Conservation (phyloP, 2,329 filamentous ascomycete species). For the Cladosporium sp. region DNA sequence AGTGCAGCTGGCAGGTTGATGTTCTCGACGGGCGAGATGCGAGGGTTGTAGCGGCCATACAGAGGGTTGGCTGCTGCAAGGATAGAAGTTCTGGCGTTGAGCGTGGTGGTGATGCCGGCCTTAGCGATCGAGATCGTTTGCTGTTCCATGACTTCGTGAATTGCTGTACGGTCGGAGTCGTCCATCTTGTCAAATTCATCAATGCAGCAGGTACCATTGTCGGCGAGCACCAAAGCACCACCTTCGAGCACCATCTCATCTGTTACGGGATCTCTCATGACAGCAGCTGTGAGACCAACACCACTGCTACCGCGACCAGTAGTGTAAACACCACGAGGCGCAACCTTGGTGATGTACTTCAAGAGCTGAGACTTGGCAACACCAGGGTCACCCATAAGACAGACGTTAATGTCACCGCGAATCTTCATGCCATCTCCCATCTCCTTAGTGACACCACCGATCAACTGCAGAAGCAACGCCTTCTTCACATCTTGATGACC, state of each 20-base stretch:
- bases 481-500: slow-evolving; percentile 98
- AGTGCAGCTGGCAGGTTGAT: slow-evolving; percentile 98
- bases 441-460: slow-evolving; percentile 92
- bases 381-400: slow-evolving; percentile 98
- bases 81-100: slow-evolving; percentile 82
- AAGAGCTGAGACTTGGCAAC: slow-evolving; percentile 97
- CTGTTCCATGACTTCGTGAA: slow-evolving; percentile 86
- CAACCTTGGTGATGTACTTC: slow-evolving; percentile 98
- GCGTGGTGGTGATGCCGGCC: slow-evolving; percentile 91
- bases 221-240: slow-evolving; percentile 72
- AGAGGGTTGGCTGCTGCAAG: slow-evolving; percentile 94
- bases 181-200: slow-evolving; percentile 91
- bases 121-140: slow-evolving; percentile 84
- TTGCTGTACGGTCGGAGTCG: slow-evolving; percentile 74
- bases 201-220: slow-evolving; percentile 82
- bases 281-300: slow-evolving; percentile 76
- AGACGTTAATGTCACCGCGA: slow-evolving; percentile 97
- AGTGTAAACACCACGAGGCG: slow-evolving; percentile 84
- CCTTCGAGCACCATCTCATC: slow-evolving; percentile 82
- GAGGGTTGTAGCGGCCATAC: slow-evolving; percentile 96
- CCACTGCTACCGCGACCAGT: slow-evolving; percentile 76
- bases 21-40: slow-evolving; percentile 95
- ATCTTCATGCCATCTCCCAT: slow-evolving; percentile 99
- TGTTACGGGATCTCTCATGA: slow-evolving; percentile 79
- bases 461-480: slow-evolving; percentile 87